These are phyloP conservation scores for Pulchroboletus neoregius DNA, from an alignment of 1,284 basidiomycete genomes.

Conservation along the genomic window DNA sequence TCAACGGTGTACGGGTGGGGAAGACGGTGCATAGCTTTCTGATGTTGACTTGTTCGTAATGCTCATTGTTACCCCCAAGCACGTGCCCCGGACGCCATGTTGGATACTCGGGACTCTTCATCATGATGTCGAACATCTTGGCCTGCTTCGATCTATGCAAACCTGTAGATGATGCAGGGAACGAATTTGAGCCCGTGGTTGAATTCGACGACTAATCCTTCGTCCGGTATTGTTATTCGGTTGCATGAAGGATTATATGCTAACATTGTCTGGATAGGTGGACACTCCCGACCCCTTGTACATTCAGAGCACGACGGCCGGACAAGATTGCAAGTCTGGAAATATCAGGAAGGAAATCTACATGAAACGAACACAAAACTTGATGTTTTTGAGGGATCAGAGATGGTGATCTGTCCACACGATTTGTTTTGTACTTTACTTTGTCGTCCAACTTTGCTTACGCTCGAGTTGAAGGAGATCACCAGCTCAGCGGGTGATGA, in stretches of 20 bases:
- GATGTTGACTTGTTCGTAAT: no score
- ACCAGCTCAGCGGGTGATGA: no score
- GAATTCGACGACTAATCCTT: neutral
- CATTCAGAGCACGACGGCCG: neutral
- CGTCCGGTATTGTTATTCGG: neutral
- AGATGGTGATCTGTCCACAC: no score
- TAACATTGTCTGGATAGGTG: neutral
- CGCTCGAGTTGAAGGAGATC: no score
- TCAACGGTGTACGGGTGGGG: constrained; percentile 1
- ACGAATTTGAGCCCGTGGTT: neutral
- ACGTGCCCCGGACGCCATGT: constrained; percentile 1
- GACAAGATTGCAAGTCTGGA: neutral
- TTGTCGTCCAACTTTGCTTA: no score
- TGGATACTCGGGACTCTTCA: neutral
- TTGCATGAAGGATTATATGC: neutral
- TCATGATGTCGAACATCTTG: constrained; percentile 1
- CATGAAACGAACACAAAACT: no score
- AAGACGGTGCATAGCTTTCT: neutral
- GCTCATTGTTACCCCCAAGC: neutral
- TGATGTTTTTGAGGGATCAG: no score
- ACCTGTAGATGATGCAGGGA: neutral
- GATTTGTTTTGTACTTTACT: no score
- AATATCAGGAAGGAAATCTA: no score
- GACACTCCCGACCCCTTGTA: neutral
- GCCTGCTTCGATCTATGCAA: constrained; percentile 1